Evolutionary conservation across 1,284 basidiomycete species (phyloP).

Genomic region (Lignosus rhinocerotis): DNA sequence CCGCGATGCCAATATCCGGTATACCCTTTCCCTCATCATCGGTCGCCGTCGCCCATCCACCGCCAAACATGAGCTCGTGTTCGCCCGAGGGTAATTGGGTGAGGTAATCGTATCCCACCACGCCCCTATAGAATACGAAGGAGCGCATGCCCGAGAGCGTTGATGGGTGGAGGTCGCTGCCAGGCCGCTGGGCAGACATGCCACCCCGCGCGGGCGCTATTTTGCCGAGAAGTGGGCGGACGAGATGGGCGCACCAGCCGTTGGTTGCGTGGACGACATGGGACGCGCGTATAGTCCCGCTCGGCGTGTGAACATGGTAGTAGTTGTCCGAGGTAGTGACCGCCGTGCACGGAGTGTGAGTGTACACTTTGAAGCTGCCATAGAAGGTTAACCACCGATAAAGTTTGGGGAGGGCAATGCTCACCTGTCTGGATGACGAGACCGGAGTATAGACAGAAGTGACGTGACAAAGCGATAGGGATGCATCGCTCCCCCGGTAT

Average conservation of each 20-base stretch:
- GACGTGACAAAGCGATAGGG: constrained; percentile 49
- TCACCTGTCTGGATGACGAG: constrained; percentile 38
- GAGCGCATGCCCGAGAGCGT: constrained; percentile 44
- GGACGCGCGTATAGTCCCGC: constrained; percentile 50
- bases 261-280: constrained; percentile 83
- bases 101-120: constrained; percentile 64
- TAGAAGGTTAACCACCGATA: background rate
- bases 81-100: constrained; percentile 59
- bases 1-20: constrained; percentile 42
- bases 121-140: constrained; percentile 58
- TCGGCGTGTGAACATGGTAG: constrained; percentile 51
- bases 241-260: constrained; percentile 69
- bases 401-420: constrained; percentile 10
- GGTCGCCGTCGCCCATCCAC: constrained; percentile 42
- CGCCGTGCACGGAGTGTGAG: constrained; percentile 42
- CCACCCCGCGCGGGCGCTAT: constrained; percentile 59
- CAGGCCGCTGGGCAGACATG: constrained; percentile 67
- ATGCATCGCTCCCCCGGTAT: constrained; percentile 44
- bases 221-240: constrained; percentile 45
- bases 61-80: constrained; percentile 66
- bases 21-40: constrained; percentile 30
- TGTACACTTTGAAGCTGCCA: constrained; percentile 41
- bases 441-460: constrained; percentile 40
- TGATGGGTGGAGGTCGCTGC: constrained; percentile 32
- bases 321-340: constrained; percentile 31